Evolutionary conservation across 208 protist genomes (phyloP), one percentile per base, ranked within the genome.

Genomic region (Borovskyia barvae): DNA sequence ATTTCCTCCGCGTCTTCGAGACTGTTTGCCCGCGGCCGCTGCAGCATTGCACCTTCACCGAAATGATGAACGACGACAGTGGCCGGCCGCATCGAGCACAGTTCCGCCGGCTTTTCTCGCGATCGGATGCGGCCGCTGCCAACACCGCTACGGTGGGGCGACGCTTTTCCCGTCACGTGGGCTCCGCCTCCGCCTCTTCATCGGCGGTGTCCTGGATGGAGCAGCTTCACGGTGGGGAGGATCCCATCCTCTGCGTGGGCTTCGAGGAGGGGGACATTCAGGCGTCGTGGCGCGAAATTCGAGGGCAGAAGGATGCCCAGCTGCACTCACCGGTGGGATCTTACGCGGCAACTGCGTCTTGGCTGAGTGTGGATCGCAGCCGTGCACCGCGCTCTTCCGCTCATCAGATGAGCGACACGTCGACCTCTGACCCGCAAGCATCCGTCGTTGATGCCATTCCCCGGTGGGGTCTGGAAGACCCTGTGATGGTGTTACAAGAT

Each of bases 391-490:
- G n/a, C n/a, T n/a, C n/a, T n/a, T n/a, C n/a, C n/a, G n/a, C n/a
- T n/a, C n/a, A n/a, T n/a, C n/a, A n/a, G n/a, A n/a, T n/a, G n/a
- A n/a, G n/a, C n/a, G n/a, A n/a, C n/a, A n/a, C n/a, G n/a, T n/a
- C n/a, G n/a, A n/a, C n/a, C n/a, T n/a, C n/a, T n/a, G n/a, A n/a
- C n/a, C n/a, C n/a, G n/a, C n/a, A n/a, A n/a, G n/a, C n/a, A n/a
- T n/a, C n/a, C n/a, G n/a, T n/a, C n/a, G n/a, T n/a, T n/a, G n/a
- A n/a, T 0, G 5, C 17, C 20, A 55, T 26, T 8, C 62, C 40
- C 4, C 62, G 62, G n/a, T 68, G 62, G 62, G 43, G 62, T 29
- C n/a, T 1, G 30, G 52, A 60, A 2, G 62, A 68, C 32, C 62
- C 51, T 3, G 62, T 50, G 1, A 35, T 68, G 7, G 35, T 68